Base-by-base conservation (phyloP, 2,329 filamentous ascomycete species). In the Fusarium chuoi region DNA sequence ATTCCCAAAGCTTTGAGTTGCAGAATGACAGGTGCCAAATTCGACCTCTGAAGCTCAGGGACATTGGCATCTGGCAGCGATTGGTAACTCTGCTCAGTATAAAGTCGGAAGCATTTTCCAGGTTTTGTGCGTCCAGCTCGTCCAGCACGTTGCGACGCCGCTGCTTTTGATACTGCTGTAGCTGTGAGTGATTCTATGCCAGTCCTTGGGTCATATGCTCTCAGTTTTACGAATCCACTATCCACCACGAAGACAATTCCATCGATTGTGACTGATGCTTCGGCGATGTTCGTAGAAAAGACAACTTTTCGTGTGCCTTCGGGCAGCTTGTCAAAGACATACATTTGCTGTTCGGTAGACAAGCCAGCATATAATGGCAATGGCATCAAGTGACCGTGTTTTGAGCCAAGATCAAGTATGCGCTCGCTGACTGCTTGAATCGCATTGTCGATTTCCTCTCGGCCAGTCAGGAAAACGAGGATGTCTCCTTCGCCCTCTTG, bases 1-100 rank as follows among this genome's bases (percentile, higher is more conserved):
- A 98, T 97, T 0, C 96, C 96, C 4, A 99, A 87, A 3, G 96
- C 96, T 83, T 98, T 98, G 44, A 99, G 90, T 78, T 98, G 96
- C 48, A 99, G 87, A 44, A 98, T 89, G 6, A 95, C 91, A 0
- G 95, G 94, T 0, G 96, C 95, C 28, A 99, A 88, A 78, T 98
- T 97, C 3, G 94, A 95, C 56, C 96, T 90, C 79, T 98, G 95
- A 38, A 98, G 95, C 81, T 99, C 96, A 0, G 96, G 96, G 5
- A 94, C 86, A 15, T 94, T 97, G 35, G 91, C 87, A 67, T 93
- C 91, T 2, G 90, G 87, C 9, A 99, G 85, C 7, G 74, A 70
- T 41, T 89, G 84, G 79, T 91, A 97, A 5, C 88, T 87, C 26
- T 90, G 84, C 83, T 98, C 94, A 0, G 95, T 97, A 81, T 97